Conservation (phyloP, 1,139 yeast species). For the Kurtzmaniella quercitrusa region DNA sequence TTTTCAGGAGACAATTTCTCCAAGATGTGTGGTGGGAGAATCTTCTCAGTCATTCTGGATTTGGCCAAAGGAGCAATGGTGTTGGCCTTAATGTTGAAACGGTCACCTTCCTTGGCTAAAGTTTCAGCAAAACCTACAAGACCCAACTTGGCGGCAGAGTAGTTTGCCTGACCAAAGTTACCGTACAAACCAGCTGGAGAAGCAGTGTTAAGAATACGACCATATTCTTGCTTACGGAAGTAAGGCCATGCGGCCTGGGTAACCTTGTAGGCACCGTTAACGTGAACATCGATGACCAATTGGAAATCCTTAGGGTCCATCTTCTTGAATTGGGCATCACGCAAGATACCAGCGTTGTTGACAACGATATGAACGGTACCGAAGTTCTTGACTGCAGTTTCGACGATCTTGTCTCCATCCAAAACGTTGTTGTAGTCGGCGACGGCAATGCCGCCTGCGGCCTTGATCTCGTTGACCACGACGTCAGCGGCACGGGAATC, state of each 20-base stretch:
- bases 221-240: constrained; percentile 78
- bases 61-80: constrained; percentile 93
- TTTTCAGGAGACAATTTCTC: constrained; percentile 81
- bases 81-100: constrained; percentile 78
- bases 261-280: constrained; percentile 82
- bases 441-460: constrained; percentile 80
- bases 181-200: constrained; percentile 98
- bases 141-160: constrained; percentile 90
- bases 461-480: constrained; percentile 79
- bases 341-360: constrained; percentile 92
- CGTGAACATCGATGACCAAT: constrained; percentile 80
- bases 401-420: constrained; percentile 81
- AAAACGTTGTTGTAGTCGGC: constrained; percentile 92
- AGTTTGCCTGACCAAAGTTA: constrained; percentile 95
- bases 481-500: constrained; percentile 75
- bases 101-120: constrained; percentile 88
- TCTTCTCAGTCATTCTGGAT: constrained; percentile 91
- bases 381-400: constrained; percentile 80
- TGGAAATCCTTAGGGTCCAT: constrained; percentile 80
- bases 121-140: constrained; percentile 91
- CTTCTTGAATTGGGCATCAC: constrained; percentile 73
- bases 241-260: constrained; percentile 93
- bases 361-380: constrained; percentile 88
- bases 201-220: constrained; percentile 86
- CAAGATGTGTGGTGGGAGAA: constrained; percentile 81